Evolutionary conservation across 2,329 filamentous ascomycete genomes (phyloP), one percentile per base, ranked within the genome.

Genomic region (Periglandula ipomoeae): DNA sequence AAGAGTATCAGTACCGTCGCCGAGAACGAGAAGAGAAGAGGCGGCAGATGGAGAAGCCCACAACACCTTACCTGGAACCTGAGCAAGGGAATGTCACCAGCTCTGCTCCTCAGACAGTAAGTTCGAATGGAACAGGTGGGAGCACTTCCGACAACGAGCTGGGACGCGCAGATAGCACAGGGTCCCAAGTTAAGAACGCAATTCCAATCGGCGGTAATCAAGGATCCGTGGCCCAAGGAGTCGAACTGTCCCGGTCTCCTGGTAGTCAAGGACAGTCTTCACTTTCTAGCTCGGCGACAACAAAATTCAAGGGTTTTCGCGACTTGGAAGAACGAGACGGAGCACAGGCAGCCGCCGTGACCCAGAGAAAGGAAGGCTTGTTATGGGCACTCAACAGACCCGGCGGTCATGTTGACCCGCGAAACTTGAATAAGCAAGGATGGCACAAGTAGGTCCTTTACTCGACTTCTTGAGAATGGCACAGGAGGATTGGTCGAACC

Each of bases 381-480:
- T 69, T 98, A 7, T 98, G 93, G 93, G 89, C 94, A 23, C 71
- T 97, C 40, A 97, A 91, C 61, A 81, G 89, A 54, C 91, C 91
- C 3, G 90, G 90, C 17, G 91, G 89, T 50, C 93, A 98, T 65
- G 90, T 93, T 24, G 94, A 98, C 64, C 93, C 93, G 9, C 89
- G 93, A 58, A 90, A 89, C 17, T 74, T 98, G 58, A 97, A 96
- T 62, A 96, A 97, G 65, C 89, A 95, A 67, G 90, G 89, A 45
- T 98, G 93, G 93, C 93, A 98, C 67, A 98, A 98, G 87, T 95
- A 73, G 70, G 85, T 78, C 44, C n/a, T n/a, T n/a, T n/a, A n/a
- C n/a, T n/a, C n/a, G n/a, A n/a, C n/a, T n/a, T n/a, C n/a, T n/a
- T n/a, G n/a, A n/a, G n/a, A n/a, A n/a, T n/a, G n/a, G n/a, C n/a